Percentiles rank a stretch among this genome's conserved stretches.
phyloP scores from a whole-genome alignment of 805 yeast genomes.

The Wickerhamiella siamensis region DNA sequence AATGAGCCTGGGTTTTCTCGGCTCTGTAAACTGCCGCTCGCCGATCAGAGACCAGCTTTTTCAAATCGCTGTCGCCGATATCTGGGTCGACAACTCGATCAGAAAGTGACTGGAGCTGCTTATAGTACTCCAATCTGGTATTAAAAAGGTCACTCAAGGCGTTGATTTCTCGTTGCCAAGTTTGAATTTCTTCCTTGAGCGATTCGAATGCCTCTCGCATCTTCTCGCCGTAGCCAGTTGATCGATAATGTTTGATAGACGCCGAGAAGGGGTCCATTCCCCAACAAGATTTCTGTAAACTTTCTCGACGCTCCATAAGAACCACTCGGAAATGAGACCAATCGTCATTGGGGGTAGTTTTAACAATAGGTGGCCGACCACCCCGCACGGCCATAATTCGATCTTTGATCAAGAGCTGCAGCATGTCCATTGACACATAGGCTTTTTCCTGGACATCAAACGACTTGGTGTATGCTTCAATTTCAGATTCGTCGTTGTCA shows the following conservation, averaged over 20 bases:
- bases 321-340: constrained; percentile 16
- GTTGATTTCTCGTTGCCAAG: constrained; percentile 35
- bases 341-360: constrained; percentile 5
- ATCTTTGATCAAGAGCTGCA: constrained; percentile 27
- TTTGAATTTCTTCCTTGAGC: constrained; percentile 31
- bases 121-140: constrained; percentile 66
- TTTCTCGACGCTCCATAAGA: constrained; percentile 16
- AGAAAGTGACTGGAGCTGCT: constrained; percentile 71
- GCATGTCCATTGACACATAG: constrained; percentile 22
- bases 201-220: constrained; percentile 1
- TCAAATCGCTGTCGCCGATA: constrained; percentile 20
- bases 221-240: not conserved
- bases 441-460: constrained; percentile 63
- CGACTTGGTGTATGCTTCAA: constrained; percentile 66
- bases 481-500: constrained; percentile 27
- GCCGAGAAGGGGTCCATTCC: not conserved
- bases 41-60: constrained; percentile 17
- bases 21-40: constrained; percentile 9
- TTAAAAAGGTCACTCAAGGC: constrained; percentile 55
- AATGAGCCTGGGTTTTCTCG: constrained; percentile 2
- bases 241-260: not conserved
- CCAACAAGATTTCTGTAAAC: constrained; percentile 1
- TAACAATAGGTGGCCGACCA: constrained; percentile 6
- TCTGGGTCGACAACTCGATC: constrained; percentile 55
- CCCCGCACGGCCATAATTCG: constrained; percentile 31